Evolutionary conservation across 2,329 filamentous ascomycete species (phyloP).

Genomic region (Triangularia setosa): DNA sequence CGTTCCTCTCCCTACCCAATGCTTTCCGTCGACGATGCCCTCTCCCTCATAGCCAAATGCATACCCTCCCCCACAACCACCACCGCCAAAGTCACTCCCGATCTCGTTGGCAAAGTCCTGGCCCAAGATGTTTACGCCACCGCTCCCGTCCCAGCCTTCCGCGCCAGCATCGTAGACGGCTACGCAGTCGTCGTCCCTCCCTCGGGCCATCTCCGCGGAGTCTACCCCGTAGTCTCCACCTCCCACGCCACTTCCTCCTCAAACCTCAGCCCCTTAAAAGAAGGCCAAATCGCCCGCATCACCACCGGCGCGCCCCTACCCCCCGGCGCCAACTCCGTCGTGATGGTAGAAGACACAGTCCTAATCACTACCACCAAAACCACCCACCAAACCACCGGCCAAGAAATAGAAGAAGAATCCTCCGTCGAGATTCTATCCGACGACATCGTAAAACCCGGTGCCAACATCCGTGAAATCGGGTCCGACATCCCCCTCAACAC

Average conservation of each 20-base stretch:
- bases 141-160: constrained; percentile 87
- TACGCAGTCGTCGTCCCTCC: constrained; percentile 75
- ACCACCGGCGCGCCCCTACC: constrained; percentile 93
- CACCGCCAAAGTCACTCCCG: constrained; percentile 57
- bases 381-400: constrained; percentile 27
- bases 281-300: constrained; percentile 80
- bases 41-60: constrained; percentile 66
- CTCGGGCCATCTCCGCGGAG: constrained; percentile 64
- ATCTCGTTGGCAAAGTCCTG: constrained; percentile 71
- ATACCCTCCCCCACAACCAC: constrained; percentile 61
- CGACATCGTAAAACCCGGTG: constrained; percentile 62
- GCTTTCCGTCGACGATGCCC: constrained; percentile 78
- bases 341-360: constrained; percentile 94
- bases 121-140: constrained; percentile 75
- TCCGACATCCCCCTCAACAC: constrained; percentile 74
- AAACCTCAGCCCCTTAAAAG: constrained; percentile 47
- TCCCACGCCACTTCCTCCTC: constrained; percentile 65
- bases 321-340: constrained; percentile 80
- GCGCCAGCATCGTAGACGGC: constrained; percentile 94
- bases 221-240: constrained; percentile 81
- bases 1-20: constrained; percentile 89
- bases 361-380: constrained; percentile 73
- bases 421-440: constrained; percentile 82
- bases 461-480: constrained; percentile 88
- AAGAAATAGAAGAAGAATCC: constrained; percentile 78